Evolutionary conservation across 2,329 filamentous ascomycete genomes (phyloP), one percentile per base, ranked within the genome.

Genomic region (Magnaporthales sp.): DNA sequence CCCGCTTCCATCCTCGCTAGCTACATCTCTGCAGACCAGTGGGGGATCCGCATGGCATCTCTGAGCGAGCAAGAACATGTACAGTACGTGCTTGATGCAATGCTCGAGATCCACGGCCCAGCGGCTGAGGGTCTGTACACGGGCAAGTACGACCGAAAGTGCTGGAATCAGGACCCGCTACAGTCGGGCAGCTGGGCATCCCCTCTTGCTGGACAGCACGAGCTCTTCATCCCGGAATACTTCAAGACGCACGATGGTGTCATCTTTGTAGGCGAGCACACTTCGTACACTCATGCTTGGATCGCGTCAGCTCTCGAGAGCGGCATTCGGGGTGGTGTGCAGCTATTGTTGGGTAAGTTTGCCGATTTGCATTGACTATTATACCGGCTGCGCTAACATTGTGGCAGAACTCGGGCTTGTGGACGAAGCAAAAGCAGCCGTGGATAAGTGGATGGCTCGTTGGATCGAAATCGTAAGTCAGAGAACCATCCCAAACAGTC

Each of bases 261-360:
- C n/a, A 85, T 91, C 38, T 90, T 91, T 68, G 79, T 89, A 6
- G 86, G 86, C 2, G 89, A 91, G 74, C 88, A 91, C 72, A 91
- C 89, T 0, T 85, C 83, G 7, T 90, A 88, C 72, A 92, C 89
- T 0, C 89, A 91, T 72, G 88, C 87, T 1, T 91, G 88, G 88
- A 89, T 90, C 64, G 83, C 84, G 32, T 86, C 83, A 2, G 89
- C 89, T 0, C 77, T 91, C 4, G 89, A 91, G 72, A 89, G 85
- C 11, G 88, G 86, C 0, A 84, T 91, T 1, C 79, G 89, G 1
- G 87, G 89, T 0, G 85, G 86, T 0, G 81, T 86, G 4, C 87
- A 91, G 75, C 70, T 91, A 68, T 75, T 91, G 74, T 77, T 90
- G 22, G 38, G 38, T 46, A 19, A 83, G 83, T 74, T 71, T 2